Evolutionary conservation across 805 yeast species (phyloP), one percentile per base, ranked within the genome.

Genomic region (Cyberlindnera mycetangii): DNA sequence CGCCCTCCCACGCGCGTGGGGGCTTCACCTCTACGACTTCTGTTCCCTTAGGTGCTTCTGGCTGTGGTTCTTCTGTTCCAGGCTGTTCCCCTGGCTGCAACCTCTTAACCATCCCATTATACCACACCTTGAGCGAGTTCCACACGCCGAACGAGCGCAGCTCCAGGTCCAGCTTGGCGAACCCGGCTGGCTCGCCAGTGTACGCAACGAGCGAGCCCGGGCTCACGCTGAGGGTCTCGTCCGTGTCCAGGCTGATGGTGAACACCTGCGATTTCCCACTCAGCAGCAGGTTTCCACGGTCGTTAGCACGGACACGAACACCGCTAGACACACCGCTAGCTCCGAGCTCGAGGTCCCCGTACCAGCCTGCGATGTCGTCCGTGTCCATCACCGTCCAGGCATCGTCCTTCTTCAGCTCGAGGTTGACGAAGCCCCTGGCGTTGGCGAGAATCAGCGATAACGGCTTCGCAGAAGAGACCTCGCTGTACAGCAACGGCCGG

Each of bases 221-320:
- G n/a, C 57, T 50, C 24, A 60, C 43, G 24, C 33, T 36, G 15
- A 61, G 49, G 3, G 49, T 28, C 22, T 65, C 69, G 20, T 44
- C 53, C 10, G 49, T 36, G 1, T 48, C 51, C 24, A 65, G 42
- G 2, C 35, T 31, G 18, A 66, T 40, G 18, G 60, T 53, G 40
- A 59, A 60, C 12, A 62, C 47, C 5, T 67, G 65, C 1, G 62
- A 61, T 11, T 52, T 32, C 3, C 68, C 68, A n/a, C 50, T 56
- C 9, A 67, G 42, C 14, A 65, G 61, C 14, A 66, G 27, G 14
- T 60, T 51, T 1, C 67, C 64, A n/a, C 50, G 46, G 1, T 62
- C 66, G 7, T 19, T 20, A 7, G 48, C 30, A 9, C 12, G 15
- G 11, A 51, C 24, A 7, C 34, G 34, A 12, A 50, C 33, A 21